phyloP scores from a whole-genome alignment of 139 green algal species.

The Volvox africanus region DNA sequence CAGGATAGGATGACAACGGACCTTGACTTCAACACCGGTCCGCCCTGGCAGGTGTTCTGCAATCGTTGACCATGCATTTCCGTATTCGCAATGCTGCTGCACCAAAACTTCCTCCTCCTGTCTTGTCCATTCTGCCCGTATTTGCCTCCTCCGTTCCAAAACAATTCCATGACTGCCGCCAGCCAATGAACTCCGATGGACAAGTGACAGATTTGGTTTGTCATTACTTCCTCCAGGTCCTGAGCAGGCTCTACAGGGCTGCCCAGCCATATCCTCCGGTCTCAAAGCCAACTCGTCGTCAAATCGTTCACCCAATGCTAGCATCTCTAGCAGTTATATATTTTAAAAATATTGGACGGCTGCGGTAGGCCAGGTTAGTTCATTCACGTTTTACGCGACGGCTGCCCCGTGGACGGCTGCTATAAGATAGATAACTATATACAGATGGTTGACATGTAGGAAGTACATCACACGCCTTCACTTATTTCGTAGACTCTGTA shows the following conservation, averaged over 20 bases:
- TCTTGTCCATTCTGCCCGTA: neutral
- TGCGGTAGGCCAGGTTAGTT: too few relatives aligned
- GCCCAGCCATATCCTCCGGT: neutral
- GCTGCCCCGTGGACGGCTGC: too few relatives aligned
- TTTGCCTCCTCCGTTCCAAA: neutral
- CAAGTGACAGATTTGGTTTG: neutral
- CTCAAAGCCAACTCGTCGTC: neutral
- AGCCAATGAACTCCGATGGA: too few relatives aligned
- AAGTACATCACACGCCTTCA: too few relatives aligned
- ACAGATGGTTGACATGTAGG: too few relatives aligned
- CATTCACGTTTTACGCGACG: too few relatives aligned
- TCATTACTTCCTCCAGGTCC: constrained; percentile 4
- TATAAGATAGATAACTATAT: too few relatives aligned
- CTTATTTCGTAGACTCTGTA: too few relatives aligned
- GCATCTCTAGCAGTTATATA: too few relatives aligned
- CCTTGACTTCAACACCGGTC: constrained; percentile 11
- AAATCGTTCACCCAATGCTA: neutral
- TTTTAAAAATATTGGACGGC: too few relatives aligned
- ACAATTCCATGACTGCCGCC: neutral
- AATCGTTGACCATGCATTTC: constrained; percentile 20
- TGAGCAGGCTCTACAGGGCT: neutral
- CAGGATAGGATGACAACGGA: too few relatives aligned
- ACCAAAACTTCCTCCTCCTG: constrained; percentile 14
- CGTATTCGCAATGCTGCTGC: neutral
- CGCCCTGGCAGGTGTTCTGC: constrained; percentile 1